These are phyloP conservation scores for Aschersonia sp. DNA, from an alignment of 2,329 filamentous ascomycete species.

Conservation along the genomic window DNA sequence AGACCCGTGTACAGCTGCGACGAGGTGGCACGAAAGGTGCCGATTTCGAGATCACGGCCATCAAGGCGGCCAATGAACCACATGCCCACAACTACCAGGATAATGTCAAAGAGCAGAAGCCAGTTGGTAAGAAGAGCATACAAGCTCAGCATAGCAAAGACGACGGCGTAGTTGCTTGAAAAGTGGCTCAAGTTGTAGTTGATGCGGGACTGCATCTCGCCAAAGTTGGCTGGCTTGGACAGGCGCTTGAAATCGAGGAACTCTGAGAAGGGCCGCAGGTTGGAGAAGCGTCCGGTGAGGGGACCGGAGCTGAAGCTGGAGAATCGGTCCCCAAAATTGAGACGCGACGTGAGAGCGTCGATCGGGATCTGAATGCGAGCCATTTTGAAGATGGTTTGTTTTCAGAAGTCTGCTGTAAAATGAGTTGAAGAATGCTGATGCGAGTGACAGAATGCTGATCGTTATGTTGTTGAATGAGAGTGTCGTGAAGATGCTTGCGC, in stretches of 20 bases:
- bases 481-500: no score
- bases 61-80: conserved; percentile 84
- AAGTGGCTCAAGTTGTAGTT: conserved; percentile 97
- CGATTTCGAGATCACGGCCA: conserved; percentile 78
- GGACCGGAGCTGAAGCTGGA: conserved; percentile 68
- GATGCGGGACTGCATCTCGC: conserved; percentile 77
- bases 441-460: no score
- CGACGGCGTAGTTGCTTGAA: conserved; percentile 92
- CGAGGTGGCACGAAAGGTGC: conserved; percentile 66
- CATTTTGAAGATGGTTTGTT: conserved; percentile 25
- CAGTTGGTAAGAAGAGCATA: conserved; percentile 88
- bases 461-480: no score
- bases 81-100: conserved; percentile 74
- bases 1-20: conserved; percentile 91
- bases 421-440: no score
- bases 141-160: conserved; percentile 91
- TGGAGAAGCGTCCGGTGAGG: conserved; percentile 72
- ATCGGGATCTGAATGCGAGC: conserved; percentile 84
- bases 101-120: conserved; percentile 78
- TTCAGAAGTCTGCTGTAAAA: no score
- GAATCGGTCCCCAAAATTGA: conserved; percentile 79
- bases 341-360: conserved; percentile 77
- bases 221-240: conserved; percentile 86
- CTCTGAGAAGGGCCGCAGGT: conserved; percentile 79
- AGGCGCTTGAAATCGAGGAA: conserved; percentile 94